phyloP scores from a whole-genome alignment of 495 filamentous ascomycete species.

The Cladorrhinum samala region DNA sequence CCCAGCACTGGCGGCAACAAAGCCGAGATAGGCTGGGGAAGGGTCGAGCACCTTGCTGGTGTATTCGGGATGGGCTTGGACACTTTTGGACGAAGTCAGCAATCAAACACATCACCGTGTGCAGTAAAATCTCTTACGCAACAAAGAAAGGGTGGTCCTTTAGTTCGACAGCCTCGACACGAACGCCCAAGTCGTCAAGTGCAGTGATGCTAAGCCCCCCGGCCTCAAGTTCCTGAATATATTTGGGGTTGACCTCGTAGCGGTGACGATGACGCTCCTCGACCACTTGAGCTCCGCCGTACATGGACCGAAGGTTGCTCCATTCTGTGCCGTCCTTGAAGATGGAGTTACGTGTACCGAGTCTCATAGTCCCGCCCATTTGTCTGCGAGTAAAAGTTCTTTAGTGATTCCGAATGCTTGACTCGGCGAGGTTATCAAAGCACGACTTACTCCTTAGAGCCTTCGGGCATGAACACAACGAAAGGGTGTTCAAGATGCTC shows the following conservation, averaged over 20 bases:
- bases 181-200: slow-evolving; percentile 74
- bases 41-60: slow-evolving; percentile 8
- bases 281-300: slow-evolving; percentile 51
- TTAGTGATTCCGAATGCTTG: not conserved
- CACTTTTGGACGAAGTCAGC: too few species aligned
- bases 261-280: slow-evolving; percentile 67
- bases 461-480: slow-evolving; percentile 89
- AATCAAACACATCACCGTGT: not conserved
- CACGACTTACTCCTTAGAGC: slow-evolving; percentile 24
- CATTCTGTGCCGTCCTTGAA: slow-evolving; percentile 78
- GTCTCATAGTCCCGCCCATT: slow-evolving; percentile 90
- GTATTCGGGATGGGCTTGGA: slow-evolving; percentile 24
- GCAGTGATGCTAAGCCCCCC: slow-evolving; percentile 62
- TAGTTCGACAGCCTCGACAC: slow-evolving; percentile 90
- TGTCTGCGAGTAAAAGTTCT: slow-evolving; percentile 32
- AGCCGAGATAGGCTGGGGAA: slow-evolving; percentile 11
- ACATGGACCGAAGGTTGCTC: slow-evolving; percentile 69
- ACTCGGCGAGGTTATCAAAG: not conserved
- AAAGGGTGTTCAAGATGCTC: slow-evolving; percentile 50
- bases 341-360: slow-evolving; percentile 66
- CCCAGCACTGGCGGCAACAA: slow-evolving; percentile 16
- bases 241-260: slow-evolving; percentile 69
- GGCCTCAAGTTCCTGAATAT: slow-evolving; percentile 51
- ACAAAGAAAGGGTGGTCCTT: slow-evolving; percentile 89
- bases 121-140: slow-evolving; percentile 21